Evolutionary conservation across 176 grass and related monocot genomes (phyloP).

Genomic region (Raddia distichophylla): DNA sequence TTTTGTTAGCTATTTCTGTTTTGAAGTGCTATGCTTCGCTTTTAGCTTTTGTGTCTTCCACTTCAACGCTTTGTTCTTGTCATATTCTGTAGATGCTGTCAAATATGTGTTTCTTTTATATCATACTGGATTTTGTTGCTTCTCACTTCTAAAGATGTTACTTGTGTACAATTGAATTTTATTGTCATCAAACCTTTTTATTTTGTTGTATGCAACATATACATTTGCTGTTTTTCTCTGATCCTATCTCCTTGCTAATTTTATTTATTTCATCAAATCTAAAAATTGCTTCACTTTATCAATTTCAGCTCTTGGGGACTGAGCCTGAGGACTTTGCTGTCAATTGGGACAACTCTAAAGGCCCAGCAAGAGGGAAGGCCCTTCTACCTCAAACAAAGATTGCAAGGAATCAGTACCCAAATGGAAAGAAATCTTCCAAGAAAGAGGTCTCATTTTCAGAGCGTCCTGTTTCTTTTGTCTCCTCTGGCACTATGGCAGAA

Average conservation of each 20-base stretch:
- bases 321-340: conserved; percentile 64
- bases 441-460: conserved; percentile 56
- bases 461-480: conserved; percentile 78
- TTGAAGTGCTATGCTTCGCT: conserved; percentile 17
- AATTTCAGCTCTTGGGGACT: conserved; percentile 64
- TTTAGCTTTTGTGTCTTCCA: not conserved
- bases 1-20: not conserved
- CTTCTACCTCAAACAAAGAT: conserved; percentile 52
- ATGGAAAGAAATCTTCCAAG: conserved; percentile 43
- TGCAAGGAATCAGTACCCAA: conserved; percentile 32
- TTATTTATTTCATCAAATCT: not conserved
- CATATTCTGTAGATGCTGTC: not conserved
- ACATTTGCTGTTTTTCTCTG: not conserved
- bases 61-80: not conserved
- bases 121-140: not conserved
- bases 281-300: conserved; percentile 12
- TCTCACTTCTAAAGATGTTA: not conserved
- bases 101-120: not conserved
- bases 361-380: conserved; percentile 33
- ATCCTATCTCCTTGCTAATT: conserved; percentile 27
- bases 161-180: not conserved
- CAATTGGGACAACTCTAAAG: conserved; percentile 50
- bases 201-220: not conserved
- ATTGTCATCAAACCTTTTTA: not conserved
- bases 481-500: conserved; percentile 66